These are phyloP conservation scores for Pichia sp. DNA, from an alignment of 1,139 yeast genomes.

Conservation along the genomic window DNA sequence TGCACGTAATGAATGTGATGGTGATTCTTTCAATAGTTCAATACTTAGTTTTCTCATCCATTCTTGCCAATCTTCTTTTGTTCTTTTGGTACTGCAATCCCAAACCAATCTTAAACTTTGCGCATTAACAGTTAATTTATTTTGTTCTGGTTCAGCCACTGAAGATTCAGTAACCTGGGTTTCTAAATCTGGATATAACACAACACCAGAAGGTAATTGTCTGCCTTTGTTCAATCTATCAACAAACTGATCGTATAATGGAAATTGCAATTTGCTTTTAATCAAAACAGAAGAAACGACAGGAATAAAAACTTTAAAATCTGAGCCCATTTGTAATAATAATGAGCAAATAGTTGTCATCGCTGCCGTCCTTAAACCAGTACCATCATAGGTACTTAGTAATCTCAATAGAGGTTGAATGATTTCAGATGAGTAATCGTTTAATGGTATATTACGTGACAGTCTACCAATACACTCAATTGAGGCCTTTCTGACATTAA, in stretches of 20 bases:
- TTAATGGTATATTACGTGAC: constrained; percentile 64
- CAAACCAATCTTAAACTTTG: constrained; percentile 75
- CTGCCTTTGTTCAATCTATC: constrained; percentile 79
- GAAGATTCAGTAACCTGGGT: constrained; percentile 41
- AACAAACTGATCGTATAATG: constrained; percentile 76
- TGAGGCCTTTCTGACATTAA: constrained; percentile 59
- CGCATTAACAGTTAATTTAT: constrained; percentile 76
- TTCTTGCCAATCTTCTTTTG: constrained; percentile 96
- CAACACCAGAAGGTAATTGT: constrained; percentile 73
- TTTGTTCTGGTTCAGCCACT: constrained; percentile 49
- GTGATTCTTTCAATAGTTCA: constrained; percentile 83
- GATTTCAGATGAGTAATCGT: constrained; percentile 87
- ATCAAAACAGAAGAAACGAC: constrained; percentile 68
- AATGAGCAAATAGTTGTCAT: constrained; percentile 79
- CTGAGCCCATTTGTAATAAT: constrained; percentile 74
- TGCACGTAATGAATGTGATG: constrained; percentile 91
- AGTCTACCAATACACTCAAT: constrained; percentile 81
- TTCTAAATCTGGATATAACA: constrained; percentile 64
- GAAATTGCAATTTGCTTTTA: constrained; percentile 59
- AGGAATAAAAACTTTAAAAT: constrained; percentile 83
- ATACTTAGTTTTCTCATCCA: constrained; percentile 89
- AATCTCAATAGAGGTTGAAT: constrained; percentile 82
- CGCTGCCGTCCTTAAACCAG: constrained; percentile 41
- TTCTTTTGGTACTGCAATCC: constrained; percentile 86
- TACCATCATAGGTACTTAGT: constrained; percentile 44